These are phyloP conservation scores for Claviceps purpurea DNA, from an alignment of 2,329 filamentous ascomycete species.

Conservation along the genomic window DNA sequence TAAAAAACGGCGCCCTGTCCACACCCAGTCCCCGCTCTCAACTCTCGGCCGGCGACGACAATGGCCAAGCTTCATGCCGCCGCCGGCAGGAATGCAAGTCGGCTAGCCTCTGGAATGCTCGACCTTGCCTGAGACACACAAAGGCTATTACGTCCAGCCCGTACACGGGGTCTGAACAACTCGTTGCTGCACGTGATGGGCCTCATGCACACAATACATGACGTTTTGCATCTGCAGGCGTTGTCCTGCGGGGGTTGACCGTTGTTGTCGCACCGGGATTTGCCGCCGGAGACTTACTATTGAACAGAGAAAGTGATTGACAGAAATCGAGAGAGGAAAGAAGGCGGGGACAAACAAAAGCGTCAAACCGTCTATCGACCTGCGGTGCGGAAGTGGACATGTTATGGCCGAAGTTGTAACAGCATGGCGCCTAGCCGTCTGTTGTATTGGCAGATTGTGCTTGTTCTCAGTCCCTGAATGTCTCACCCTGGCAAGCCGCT, in stretches of 20 bases:
- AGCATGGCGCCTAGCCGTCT: neutral
- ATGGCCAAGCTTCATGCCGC: conserved; percentile 13
- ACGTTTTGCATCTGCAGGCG: conserved; percentile 8
- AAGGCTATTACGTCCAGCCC: conserved; percentile 17
- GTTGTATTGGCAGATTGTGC: neutral
- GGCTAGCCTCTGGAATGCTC: conserved; percentile 20
- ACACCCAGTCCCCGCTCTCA: conserved; percentile 10
- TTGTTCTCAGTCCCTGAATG: conserved; percentile 9
- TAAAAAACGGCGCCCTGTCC: neutral
- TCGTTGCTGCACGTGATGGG: conserved; percentile 14
- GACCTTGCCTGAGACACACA: conserved; percentile 23
- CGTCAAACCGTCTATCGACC: neutral
- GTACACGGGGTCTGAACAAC: conserved; percentile 4
- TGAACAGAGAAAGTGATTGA: too few relatives aligned
- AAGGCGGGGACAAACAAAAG: neutral
- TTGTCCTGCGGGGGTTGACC: conserved; percentile 2
- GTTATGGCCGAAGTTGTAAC: too few relatives aligned
- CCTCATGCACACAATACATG: conserved; percentile 5
- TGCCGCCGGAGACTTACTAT: neutral
- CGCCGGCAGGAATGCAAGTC: conserved; percentile 16
- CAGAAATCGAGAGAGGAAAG: neutral
- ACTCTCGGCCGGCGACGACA: conserved; percentile 22
- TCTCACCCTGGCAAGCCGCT: conserved; percentile 5
- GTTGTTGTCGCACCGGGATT: conserved; percentile 4
- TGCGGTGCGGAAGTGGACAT: neutral